Evolutionary conservation across 2,329 filamentous ascomycete genomes (phyloP).

Genomic region (Davidsoniella australis): DNA sequence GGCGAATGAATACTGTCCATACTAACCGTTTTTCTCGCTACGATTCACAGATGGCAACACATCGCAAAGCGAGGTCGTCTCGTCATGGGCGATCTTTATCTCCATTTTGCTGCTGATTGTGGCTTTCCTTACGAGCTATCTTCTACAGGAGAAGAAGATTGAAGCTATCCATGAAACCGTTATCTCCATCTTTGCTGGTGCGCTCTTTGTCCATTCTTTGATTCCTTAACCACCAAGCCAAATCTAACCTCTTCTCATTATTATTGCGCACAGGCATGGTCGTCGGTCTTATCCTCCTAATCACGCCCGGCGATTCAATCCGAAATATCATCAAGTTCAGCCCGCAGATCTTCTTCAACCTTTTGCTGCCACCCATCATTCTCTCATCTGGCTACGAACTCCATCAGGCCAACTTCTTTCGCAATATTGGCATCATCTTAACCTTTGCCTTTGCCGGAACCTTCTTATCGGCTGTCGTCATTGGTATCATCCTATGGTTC

Average conservation of each 20-base stretch:
- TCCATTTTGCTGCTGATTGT: constrained; percentile 85
- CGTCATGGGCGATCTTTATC: constrained; percentile 95
- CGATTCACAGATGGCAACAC: constrained; percentile 45
- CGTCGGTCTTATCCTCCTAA: constrained; percentile 72
- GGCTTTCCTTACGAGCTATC: constrained; percentile 92
- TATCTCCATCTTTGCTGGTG: constrained; percentile 92
- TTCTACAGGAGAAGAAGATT: constrained; percentile 89
- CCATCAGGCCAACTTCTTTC: constrained; percentile 97
- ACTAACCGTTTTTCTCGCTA: background rate
- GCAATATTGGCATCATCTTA: constrained; percentile 90
- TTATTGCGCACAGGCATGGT: constrained; percentile 55
- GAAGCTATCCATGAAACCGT: constrained; percentile 97
- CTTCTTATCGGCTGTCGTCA: constrained; percentile 89
- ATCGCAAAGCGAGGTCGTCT: constrained; percentile 81
- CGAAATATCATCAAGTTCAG: constrained; percentile 89
- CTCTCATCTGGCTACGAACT: constrained; percentile 92
- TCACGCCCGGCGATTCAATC: constrained; percentile 68
- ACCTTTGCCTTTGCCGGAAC: constrained; percentile 96
- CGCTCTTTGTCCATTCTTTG: constrained; percentile 13
- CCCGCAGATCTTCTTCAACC: constrained; percentile 99
- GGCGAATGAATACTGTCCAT: constrained; percentile 8
- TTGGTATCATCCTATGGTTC: constrained; percentile 73
- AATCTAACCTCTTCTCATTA: constrained; percentile 1
- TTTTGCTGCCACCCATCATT: constrained; percentile 95
- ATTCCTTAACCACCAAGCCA: background rate